Percentiles rank a stretch among this genome's conserved stretches.
Evolutionary conservation across 805 yeast genomes (phyloP).

Genomic region (Brettanomyces nanus): DNA sequence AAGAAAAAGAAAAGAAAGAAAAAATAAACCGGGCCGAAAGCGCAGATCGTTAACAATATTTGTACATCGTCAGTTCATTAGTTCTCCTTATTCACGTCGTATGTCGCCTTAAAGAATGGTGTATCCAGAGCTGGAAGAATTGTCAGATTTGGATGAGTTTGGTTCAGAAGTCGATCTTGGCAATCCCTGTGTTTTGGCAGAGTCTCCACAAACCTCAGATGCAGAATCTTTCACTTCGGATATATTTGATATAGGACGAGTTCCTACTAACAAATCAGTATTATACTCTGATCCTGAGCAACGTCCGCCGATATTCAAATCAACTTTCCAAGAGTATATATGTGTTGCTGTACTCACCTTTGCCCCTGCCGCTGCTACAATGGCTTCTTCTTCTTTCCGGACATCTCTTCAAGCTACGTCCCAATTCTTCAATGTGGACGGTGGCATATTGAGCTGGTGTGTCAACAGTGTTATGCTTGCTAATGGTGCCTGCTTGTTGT

Average conservation of each 20-base stretch:
- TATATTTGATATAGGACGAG: neutral
- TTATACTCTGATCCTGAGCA: slow-evolving; percentile 19
- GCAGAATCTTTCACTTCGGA: too few species aligned
- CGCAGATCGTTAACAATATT: too few species aligned
- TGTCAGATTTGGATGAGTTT: too few species aligned
- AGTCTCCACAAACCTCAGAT: too few species aligned
- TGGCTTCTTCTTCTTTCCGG: slow-evolving; percentile 29
- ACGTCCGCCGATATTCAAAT: slow-evolving; percentile 30
- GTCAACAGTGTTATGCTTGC: slow-evolving; percentile 33
- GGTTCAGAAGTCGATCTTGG: too few species aligned
- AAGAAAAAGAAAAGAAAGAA: too few species aligned
- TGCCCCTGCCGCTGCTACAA: slow-evolving; percentile 33
- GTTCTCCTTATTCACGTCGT: too few species aligned
- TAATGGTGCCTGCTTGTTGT: slow-evolving; percentile 33
- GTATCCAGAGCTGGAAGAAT: too few species aligned
- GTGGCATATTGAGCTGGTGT: slow-evolving; percentile 38
- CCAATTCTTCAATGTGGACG: slow-evolving; percentile 27
- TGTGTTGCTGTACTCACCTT: slow-evolving; percentile 28
- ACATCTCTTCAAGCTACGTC: slow-evolving; percentile 30
- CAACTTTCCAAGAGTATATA: slow-evolving; percentile 25
- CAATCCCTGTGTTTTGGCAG: too few species aligned
- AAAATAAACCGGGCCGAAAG: too few species aligned
- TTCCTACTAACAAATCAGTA: slow-evolving; percentile 4
- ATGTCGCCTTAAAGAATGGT: too few species aligned
- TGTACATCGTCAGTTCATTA: too few species aligned